Percentiles rank a stretch among this genome's conserved stretches.
Conservation (phyloP, 176 grass and related monocot genomes). For the Triticum aestivum region IWGSC_CS_RefSeq_v2.1 NC_057803.1:676985474-676985973, state of each 20-base stretch:
- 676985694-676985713: neutral
- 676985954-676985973: constrained; percentile 28
- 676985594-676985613: constrained; percentile 24
- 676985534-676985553: constrained; percentile 14
- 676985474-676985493: constrained; percentile 77
- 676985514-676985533: constrained; percentile 71
- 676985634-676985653: constrained; percentile 97
- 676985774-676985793: neutral
- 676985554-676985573: neutral
- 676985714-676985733: neutral
- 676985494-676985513: constrained; percentile 77
- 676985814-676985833: constrained; percentile 89
- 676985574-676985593: neutral
- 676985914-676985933: neutral
- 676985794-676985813: constrained; percentile 3
- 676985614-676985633: constrained; percentile 87
- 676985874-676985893: constrained; percentile 60
- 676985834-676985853: constrained; percentile 92
- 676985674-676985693: neutral
- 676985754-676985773: neutral
- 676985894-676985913: constrained; percentile 52
- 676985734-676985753: neutral
- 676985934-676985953: neutral
- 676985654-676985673: constrained; percentile 54
- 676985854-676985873: constrained; percentile 87